phyloP scores from a whole-genome alignment of 768 basidiomycete genomes.

The Tulasnella sp. region DNA sequence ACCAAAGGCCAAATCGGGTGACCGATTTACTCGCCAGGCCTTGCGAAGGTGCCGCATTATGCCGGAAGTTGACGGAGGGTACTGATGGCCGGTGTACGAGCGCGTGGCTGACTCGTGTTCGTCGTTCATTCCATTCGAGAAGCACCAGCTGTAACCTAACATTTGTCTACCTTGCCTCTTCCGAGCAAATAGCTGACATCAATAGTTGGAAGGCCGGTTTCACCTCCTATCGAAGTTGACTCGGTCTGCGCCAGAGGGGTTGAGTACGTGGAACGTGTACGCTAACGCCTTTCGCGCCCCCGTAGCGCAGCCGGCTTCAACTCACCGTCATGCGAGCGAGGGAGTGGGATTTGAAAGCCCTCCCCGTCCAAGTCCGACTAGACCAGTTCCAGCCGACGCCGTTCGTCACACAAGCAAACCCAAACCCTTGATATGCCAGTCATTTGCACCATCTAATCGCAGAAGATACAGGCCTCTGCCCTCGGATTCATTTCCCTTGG shows the following conservation, averaged over 20 bases:
- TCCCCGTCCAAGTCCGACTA: neutral
- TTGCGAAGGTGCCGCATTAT: conserved; percentile 2
- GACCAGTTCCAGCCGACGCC: neutral
- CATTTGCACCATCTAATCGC: conserved; percentile 11
- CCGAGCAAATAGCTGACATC: conserved; percentile 1
- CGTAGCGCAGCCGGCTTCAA: neutral
- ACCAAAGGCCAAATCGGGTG: conserved; percentile 14
- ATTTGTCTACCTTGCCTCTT: neutral
- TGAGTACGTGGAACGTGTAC: neutral
- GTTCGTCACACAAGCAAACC: neutral
- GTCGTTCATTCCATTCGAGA: conserved; percentile 11
- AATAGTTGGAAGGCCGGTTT: conserved; percentile 8
- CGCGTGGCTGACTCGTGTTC: conserved; percentile 12
- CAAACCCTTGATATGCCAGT: conserved; percentile 8
- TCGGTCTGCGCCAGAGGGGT: neutral
- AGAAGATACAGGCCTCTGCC: neutral
- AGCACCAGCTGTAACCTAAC: conserved; percentile 11
- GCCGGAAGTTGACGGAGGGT: conserved; percentile 12
- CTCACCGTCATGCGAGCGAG: neutral
- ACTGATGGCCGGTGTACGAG: conserved; percentile 8
- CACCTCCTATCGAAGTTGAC: conserved; percentile 1
- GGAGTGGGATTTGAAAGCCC: conserved; percentile 1
- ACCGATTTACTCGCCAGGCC: conserved; percentile 11
- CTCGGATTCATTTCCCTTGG: neutral
- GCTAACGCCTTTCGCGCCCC: conserved; percentile 2